These are phyloP conservation scores for Crithidia expoeki DNA, from an alignment of 208 protist genomes.

Conservation along the genomic window DNA sequence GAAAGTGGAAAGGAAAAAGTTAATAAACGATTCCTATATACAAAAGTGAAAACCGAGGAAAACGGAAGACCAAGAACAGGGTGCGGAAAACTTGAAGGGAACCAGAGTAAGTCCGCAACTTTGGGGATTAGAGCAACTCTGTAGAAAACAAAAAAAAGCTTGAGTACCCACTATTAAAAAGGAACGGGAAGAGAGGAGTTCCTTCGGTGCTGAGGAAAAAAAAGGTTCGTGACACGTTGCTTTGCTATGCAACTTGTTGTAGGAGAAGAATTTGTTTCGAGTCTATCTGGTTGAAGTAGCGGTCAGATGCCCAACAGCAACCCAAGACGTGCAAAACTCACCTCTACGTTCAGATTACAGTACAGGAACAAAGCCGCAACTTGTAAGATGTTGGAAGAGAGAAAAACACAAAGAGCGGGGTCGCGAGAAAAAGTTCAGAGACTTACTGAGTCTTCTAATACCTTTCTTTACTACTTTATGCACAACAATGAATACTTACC, in stretches of 20 bases:
- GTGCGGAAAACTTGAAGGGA: background rate
- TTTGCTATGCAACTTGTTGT: too few relatives aligned
- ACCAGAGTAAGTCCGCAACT: background rate
- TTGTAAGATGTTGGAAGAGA: background rate
- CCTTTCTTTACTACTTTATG: background rate
- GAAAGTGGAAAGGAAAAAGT: conserved; percentile 4
- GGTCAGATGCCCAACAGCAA: too few relatives aligned
- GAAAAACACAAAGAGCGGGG: background rate
- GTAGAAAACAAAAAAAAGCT: background rate
- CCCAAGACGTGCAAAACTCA: too few relatives aligned
- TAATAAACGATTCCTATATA: background rate
- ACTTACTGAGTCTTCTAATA: too few relatives aligned
- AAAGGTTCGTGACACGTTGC: too few relatives aligned
- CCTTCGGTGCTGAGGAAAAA: too few relatives aligned
- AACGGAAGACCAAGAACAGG: background rate
- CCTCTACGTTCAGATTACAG: too few relatives aligned
- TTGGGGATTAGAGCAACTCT: background rate
- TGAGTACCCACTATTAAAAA: background rate
- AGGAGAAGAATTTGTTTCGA: too few relatives aligned
- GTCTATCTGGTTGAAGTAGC: too few relatives aligned
- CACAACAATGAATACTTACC: background rate
- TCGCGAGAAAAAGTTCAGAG: background rate
- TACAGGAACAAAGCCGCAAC: background rate
- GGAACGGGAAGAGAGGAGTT: background rate
- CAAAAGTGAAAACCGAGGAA: background rate